Conservation (phyloP, 805 yeast genomes). For the Ogataea thermomethanolica region DNA sequence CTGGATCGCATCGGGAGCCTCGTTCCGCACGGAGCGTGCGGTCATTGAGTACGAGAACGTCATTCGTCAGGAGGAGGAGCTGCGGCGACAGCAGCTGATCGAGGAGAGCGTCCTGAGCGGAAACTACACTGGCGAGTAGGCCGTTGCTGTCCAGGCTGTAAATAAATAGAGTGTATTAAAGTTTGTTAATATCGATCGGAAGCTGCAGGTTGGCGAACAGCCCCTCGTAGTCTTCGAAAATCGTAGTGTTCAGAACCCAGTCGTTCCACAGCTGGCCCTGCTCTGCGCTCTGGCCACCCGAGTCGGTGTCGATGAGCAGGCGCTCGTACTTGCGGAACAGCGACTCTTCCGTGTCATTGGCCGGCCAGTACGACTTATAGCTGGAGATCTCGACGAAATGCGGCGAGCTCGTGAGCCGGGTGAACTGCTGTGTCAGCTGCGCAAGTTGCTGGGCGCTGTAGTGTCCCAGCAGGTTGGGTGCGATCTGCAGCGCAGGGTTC, state of each 20-base stretch:
- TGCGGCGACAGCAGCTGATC: constrained; percentile 30
- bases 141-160: background rate
- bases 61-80: constrained; percentile 31
- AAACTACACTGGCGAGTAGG: constrained; percentile 29
- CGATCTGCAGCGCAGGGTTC: constrained; percentile 1
- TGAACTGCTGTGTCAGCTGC: background rate
- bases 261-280: constrained; percentile 10
- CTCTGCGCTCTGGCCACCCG: too few species aligned
- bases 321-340: constrained; percentile 1
- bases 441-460: constrained; percentile 1
- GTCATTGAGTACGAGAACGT: constrained; percentile 33
- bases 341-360: constrained; percentile 1
- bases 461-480: constrained; percentile 9
- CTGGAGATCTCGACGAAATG: background rate
- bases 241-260: constrained; percentile 15
- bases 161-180: constrained; percentile 1
- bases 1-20: constrained; percentile 35
- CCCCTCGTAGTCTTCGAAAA: constrained; percentile 14
- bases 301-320: too few species aligned
- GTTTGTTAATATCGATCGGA: constrained; percentile 4
- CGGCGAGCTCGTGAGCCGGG: constrained; percentile 2
- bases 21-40: constrained; percentile 34
- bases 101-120: constrained; percentile 35
- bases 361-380: constrained; percentile 2
- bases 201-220: constrained; percentile 3